Base-by-base conservation (phyloP, 768 basidiomycete species). In the Naganishia randhawae region DNA sequence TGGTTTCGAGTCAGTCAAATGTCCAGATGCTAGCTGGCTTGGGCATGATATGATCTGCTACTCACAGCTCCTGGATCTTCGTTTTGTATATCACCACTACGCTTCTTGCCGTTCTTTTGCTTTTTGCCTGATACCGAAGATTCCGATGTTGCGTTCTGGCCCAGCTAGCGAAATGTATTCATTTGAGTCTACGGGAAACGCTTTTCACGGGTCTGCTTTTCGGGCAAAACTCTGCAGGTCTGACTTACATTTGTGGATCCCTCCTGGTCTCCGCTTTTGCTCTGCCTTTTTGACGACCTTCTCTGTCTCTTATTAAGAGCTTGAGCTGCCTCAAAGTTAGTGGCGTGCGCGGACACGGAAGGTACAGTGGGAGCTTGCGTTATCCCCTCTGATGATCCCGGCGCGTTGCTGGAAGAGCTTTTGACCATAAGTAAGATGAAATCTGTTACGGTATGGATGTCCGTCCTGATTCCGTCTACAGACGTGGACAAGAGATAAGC, bases 281-380 rank as follows among this genome's bases (percentile, higher is more conserved):
- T 33, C 9, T 50, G 29, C 45, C 39, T 64, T 22, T 31, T 64
- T n/a, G 13, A n/a, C 41, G 31, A 50, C 29, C 22, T 57, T 52
- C 37, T 57, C 45, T 29, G 19, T 8, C 32, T 27, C 25, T 51
- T 55, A 22, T 11, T 1, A 31, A 45, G 25, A 42, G 42, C 55
- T 48, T 67, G n/a, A 35, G 45, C 35, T 64, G 45, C 63, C 48
- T 64, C 63, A 7, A 29, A 64, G 11, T 64, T 64, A 35, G n/a
- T 41, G 14, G 63, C 48, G 50, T 66, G 48, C 25, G 50, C 39
- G 45, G 50, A 52, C 14, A 52, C 48, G n/a, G 50, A 51, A 37
- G 65, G 51, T n/a, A 50, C 50, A 33, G 65, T 61, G 27, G 57
- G 57, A 6, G 57, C 57, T 61, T 61, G 57, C 22, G 37, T 25